Conservation (phyloP, 345 rosid species). For the Barbarea vulgaris region DNA sequence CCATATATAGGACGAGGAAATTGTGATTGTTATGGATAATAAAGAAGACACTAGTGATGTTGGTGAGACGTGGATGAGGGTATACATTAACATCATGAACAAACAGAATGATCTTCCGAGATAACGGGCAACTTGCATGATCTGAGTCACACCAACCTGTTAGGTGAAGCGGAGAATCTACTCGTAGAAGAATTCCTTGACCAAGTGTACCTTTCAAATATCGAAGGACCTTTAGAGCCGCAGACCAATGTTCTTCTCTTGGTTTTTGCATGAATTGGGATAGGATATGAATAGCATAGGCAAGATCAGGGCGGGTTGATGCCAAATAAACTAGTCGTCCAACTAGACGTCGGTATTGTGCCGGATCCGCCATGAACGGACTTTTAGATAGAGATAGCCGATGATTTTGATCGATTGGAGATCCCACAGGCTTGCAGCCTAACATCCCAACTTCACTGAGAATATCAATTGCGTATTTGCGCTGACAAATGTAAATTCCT, state of each 20-base stretch:
- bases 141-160: not conserved
- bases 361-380: rapidly evolving
- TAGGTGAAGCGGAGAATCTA: too few species aligned
- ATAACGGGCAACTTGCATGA: not conserved
- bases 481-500: not conserved
- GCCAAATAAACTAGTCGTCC: not conserved
- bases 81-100: too few species aligned
- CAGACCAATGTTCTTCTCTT: not conserved
- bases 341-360: not conserved
- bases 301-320: not conserved
- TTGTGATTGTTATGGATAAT: too few species aligned
- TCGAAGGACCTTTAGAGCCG: not conserved
- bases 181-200: not conserved
- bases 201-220: not conserved
- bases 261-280: not conserved
- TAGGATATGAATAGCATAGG: not conserved
- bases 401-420: not conserved
- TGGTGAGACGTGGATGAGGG: too few species aligned
- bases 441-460: not conserved
- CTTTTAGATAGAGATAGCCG: not conserved
- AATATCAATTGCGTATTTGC: not conserved
- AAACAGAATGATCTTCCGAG: too few species aligned
- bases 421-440: not conserved
- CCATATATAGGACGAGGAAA: too few species aligned
- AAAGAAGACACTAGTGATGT: too few species aligned